Conservation (phyloP, 139 green algal species). For the Chlorella ohadii region DNA sequence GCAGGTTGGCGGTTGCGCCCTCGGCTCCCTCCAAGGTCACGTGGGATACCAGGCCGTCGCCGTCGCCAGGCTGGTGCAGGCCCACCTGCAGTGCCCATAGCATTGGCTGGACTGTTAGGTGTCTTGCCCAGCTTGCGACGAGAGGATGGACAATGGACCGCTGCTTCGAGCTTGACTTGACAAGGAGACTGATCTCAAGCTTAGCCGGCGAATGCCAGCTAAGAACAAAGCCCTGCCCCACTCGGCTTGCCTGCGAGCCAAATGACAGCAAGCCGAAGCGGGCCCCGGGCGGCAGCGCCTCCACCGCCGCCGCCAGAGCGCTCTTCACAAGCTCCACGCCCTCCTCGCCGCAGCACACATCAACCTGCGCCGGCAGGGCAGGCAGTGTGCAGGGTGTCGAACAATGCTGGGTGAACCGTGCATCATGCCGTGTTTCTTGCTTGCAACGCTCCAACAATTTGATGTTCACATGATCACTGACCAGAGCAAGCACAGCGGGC, state of each 20-base stretch:
- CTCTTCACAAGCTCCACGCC: conserved; percentile 79
- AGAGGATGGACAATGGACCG: too few species aligned
- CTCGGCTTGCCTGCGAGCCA: conserved; percentile 53
- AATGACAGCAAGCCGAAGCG: conserved; percentile 79
- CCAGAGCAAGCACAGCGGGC: conserved; percentile 19
- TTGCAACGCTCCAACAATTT: background rate
- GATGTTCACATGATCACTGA: conserved; percentile 29
- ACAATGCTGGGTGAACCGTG: background rate
- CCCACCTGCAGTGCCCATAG: conserved; percentile 54
- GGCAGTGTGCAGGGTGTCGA: background rate
- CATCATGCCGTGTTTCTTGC: too few species aligned
- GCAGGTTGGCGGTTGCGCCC: conserved; percentile 29
- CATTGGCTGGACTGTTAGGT: too few species aligned
- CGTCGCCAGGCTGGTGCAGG: conserved; percentile 65
- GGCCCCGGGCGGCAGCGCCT: conserved; percentile 75
- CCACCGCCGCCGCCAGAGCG: conserved; percentile 78
- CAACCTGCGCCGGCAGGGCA: conserved; percentile 52
- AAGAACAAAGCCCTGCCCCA: background rate
- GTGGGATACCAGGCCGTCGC: conserved; percentile 51
- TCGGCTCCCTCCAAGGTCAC: conserved; percentile 61
- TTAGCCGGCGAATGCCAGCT: too few species aligned
- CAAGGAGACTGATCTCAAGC: too few species aligned
- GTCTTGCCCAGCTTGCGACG: too few species aligned
- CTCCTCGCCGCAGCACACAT: conserved; percentile 54
- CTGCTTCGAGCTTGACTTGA: too few species aligned